phyloP scores from a whole-genome alignment of 2,329 filamentous ascomycete species.

The Escovopsis sp. region DNA sequence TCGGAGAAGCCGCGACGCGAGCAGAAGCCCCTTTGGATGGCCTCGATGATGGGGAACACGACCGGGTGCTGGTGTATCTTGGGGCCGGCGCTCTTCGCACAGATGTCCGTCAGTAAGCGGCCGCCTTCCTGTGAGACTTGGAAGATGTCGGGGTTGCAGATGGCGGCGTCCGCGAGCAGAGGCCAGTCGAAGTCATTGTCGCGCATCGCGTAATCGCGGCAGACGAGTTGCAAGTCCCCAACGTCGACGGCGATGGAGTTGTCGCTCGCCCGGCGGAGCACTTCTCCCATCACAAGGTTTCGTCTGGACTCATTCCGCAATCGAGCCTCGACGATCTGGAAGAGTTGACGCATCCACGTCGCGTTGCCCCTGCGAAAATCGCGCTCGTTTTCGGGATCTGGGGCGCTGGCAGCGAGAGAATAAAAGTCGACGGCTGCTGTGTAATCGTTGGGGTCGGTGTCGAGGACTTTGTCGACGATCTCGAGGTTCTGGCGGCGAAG shows the following conservation, averaged over 20 bases:
- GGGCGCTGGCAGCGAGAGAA: slow-evolving; percentile 20
- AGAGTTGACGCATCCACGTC: slow-evolving; percentile 23
- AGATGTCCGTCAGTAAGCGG: slow-evolving; percentile 23
- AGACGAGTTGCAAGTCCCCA: slow-evolving; percentile 26
- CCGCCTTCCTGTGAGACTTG: slow-evolving; percentile 23
- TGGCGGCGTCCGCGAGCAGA: slow-evolving; percentile 24
- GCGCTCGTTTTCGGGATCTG: slow-evolving; percentile 10
- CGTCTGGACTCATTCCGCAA: slow-evolving; percentile 12
- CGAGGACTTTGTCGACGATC: slow-evolving; percentile 25
- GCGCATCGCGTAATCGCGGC: slow-evolving; percentile 25
- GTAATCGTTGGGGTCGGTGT: slow-evolving; percentile 20
- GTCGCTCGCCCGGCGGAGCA: slow-evolving; percentile 16
- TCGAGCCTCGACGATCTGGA: slow-evolving; percentile 16
- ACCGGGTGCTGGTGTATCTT: slow-evolving; percentile 8
- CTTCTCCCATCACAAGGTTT: slow-evolving; percentile 14
- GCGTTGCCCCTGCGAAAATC: slow-evolving; percentile 19
- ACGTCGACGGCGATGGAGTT: slow-evolving; percentile 21
- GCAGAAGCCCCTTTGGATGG: slow-evolving; percentile 29
- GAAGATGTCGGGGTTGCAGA: slow-evolving; percentile 33
- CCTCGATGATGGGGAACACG: slow-evolving; percentile 22
- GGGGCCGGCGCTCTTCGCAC: slow-evolving; percentile 12
- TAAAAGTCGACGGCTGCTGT: slow-evolving; percentile 30
- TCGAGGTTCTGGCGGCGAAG: slow-evolving; percentile 26
- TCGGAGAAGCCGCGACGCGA: slow-evolving; percentile 27
- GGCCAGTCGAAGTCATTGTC: slow-evolving; percentile 24